These are phyloP conservation scores for Fusarium sterilihyphosum DNA, from an alignment of 2,329 filamentous ascomycete species.

Conservation along the genomic window DNA sequence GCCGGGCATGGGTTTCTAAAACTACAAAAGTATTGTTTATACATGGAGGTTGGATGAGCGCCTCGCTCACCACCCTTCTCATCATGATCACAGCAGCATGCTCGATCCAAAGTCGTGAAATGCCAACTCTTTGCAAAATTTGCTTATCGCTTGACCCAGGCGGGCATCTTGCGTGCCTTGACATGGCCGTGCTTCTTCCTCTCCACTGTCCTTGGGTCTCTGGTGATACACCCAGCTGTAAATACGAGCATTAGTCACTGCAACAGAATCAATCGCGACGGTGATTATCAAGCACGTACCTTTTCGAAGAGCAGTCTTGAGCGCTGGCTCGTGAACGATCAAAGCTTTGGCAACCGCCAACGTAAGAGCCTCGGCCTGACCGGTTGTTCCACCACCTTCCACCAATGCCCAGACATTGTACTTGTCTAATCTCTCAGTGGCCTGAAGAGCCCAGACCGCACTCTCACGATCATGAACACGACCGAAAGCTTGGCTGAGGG, in stretches of 20 bases:
- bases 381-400: slow-evolving; percentile 88
- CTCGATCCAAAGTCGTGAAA: slow-evolving; percentile 26
- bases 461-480: slow-evolving; percentile 94
- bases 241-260: slow-evolving; percentile 54
- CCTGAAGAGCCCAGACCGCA: slow-evolving; percentile 88
- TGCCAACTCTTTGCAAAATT: slow-evolving; percentile 12
- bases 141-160: slow-evolving; percentile 88
- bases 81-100: slow-evolving; percentile 28
- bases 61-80: slow-evolving; percentile 30
- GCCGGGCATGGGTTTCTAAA: slow-evolving; percentile 37
- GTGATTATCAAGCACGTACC: slow-evolving; percentile 67
- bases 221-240: slow-evolving; percentile 89
- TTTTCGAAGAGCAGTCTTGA: slow-evolving; percentile 88
- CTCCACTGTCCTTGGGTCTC: slow-evolving; percentile 91
- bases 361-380: slow-evolving; percentile 94
- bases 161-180: slow-evolving; percentile 97
- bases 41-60: slow-evolving; percentile 34
- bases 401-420: slow-evolving; percentile 95
- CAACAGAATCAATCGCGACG: slow-evolving; percentile 13
- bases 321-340: slow-evolving; percentile 87
- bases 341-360: slow-evolving; percentile 89
- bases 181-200: slow-evolving; percentile 97
- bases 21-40: slow-evolving; percentile 44
- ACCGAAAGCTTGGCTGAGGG: slow-evolving; percentile 82
- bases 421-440: slow-evolving; percentile 86